phyloP scores from a whole-genome alignment of 1,284 basidiomycete genomes.

The Melampsora abietis-canadensis region DNA sequence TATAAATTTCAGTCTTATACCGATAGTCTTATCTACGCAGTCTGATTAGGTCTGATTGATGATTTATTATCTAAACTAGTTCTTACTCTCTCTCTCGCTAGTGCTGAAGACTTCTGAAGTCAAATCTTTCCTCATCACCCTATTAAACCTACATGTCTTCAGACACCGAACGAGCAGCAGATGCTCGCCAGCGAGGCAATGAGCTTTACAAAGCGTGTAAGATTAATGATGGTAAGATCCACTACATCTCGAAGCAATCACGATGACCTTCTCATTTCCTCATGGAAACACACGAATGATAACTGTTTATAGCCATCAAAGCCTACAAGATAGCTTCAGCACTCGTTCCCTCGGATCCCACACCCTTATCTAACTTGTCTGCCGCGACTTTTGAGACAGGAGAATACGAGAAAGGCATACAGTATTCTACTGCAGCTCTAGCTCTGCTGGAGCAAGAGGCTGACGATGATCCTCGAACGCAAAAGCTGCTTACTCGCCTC shows the following conservation, averaged over 20 bases:
- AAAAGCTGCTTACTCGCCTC: background rate
- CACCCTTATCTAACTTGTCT: background rate
- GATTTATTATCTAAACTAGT: no score
- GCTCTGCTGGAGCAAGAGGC: background rate
- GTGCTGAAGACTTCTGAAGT: no score
- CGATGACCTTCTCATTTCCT: background rate
- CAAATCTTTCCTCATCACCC: no score
- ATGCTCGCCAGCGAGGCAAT: background rate
- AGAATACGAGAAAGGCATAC: background rate
- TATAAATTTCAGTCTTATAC: no score
- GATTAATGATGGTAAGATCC: background rate
- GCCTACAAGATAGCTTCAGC: background rate
- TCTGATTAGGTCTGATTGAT: no score
- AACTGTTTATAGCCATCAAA: background rate
- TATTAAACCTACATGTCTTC: slow-evolving; percentile 1
- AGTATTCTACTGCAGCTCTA: background rate
- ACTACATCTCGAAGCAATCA: background rate
- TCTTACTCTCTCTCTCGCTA: no score
- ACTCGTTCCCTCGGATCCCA: background rate
- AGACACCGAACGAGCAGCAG: background rate
- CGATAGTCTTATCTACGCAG: no score
- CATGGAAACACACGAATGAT: no score
- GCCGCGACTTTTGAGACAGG: background rate
- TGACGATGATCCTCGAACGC: background rate
- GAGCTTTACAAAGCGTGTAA: background rate